A percentile compares a stretch with the other conserved stretches of the same genome.
Evolutionary conservation across 2,329 filamentous ascomycete genomes (phyloP).

Genomic region (Fusarium clavum): DNA sequence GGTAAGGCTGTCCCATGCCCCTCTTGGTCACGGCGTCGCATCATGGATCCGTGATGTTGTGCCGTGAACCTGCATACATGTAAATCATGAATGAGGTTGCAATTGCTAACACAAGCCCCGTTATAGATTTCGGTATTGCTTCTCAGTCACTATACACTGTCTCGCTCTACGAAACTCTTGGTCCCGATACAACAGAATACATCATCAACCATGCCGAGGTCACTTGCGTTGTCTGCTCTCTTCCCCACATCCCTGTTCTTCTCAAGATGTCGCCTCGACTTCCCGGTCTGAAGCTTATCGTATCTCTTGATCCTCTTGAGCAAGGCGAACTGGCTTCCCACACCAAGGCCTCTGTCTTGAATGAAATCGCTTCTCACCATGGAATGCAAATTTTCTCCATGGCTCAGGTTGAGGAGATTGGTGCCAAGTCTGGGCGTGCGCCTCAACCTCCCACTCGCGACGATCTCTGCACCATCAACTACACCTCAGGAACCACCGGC

Average conservation of each 20-base stretch:
- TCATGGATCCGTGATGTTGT: constrained; percentile 8
- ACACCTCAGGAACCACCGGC: constrained; percentile 88
- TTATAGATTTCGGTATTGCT: constrained; percentile 81
- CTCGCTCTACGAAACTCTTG: constrained; percentile 95
- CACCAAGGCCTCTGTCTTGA: constrained; percentile 83
- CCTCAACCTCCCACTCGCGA: constrained; percentile 78
- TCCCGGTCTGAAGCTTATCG: constrained; percentile 85
- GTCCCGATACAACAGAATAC: constrained; percentile 90
- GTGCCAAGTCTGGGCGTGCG: constrained; percentile 74
- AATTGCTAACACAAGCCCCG: constrained; percentile 26
- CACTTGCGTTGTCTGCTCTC: constrained; percentile 78
- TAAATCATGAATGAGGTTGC: not conserved
- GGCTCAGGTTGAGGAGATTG: constrained; percentile 82
- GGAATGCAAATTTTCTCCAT: constrained; percentile 86
- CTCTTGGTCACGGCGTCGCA: constrained; percentile 5
- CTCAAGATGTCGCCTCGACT: constrained; percentile 82
- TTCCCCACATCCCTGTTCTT: constrained; percentile 83
- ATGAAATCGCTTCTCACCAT: constrained; percentile 76
- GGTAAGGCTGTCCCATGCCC: constrained; percentile 57
- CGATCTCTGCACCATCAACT: constrained; percentile 90
- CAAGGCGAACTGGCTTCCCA: constrained; percentile 79
- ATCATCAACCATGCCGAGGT: constrained; percentile 93
- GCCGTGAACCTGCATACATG: constrained; percentile 9
- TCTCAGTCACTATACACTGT: constrained; percentile 91
- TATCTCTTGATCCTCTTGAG: constrained; percentile 86